These are phyloP conservation scores for Schizochytrium sp. DNA, from an alignment of 108 stramenopile species.

Conservation along the genomic window DNA sequence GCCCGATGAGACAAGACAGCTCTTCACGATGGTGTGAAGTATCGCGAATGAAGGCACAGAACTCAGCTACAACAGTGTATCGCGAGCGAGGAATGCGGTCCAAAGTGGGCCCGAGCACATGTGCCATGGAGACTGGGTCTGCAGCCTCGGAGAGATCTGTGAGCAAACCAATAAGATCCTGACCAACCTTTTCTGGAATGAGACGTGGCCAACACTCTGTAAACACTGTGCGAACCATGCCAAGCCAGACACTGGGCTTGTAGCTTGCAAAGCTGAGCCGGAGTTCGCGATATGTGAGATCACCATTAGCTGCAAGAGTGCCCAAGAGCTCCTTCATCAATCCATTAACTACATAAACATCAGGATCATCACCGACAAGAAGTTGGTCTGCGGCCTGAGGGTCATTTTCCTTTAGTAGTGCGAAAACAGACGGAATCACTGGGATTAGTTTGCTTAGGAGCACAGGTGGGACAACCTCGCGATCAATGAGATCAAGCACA, in stretches of 20 bases:
- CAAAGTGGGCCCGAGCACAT: not conserved
- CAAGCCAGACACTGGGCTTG: not conserved
- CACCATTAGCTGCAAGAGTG: slow-evolving; percentile 6
- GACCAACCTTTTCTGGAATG: slow-evolving; percentile 17
- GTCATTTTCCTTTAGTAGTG: slow-evolving; percentile 46
- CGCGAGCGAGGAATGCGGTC: slow-evolving; percentile 26
- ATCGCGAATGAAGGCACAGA: slow-evolving; percentile 49
- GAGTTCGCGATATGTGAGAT: slow-evolving; percentile 1
- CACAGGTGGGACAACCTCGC: not conserved
- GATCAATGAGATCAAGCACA: not conserved
- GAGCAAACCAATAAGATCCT: not conserved
- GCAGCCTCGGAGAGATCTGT: not conserved
- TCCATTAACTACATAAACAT: not conserved
- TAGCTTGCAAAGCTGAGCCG: not conserved
- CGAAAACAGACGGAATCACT: slow-evolving; percentile 28
- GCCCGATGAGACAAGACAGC: slow-evolving; percentile 20
- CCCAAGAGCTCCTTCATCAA: slow-evolving; percentile 16
- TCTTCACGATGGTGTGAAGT: not conserved
- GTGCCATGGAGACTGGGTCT: not conserved
- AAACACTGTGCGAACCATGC: not conserved
- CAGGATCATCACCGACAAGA: slow-evolving; percentile 25
- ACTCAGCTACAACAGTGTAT: slow-evolving; percentile 37
- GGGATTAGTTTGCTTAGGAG: slow-evolving; percentile 33
- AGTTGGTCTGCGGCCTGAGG: slow-evolving; percentile 49
- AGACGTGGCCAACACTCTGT: slow-evolving; percentile 46